Conservation (phyloP, 768 basidiomycete species). For the Amanita thiersii region DNA sequence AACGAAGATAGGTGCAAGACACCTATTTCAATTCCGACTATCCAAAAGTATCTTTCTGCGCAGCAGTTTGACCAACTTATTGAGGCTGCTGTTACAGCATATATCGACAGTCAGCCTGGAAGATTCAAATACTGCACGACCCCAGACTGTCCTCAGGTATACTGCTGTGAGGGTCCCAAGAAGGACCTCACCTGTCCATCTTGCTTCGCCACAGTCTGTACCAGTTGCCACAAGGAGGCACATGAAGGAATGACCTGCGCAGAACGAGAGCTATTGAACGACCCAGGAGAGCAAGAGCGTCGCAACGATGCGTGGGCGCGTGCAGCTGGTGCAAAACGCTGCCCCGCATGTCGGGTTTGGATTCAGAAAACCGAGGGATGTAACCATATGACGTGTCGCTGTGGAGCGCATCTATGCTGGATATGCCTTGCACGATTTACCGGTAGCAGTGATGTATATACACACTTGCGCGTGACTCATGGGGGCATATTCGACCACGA, state of each 20-base stretch:
- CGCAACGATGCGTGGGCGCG: conserved; percentile 31
- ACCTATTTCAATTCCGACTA: conserved; percentile 30
- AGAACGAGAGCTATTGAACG: conserved; percentile 21
- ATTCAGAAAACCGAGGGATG: conserved; percentile 47
- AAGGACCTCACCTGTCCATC: conserved; percentile 39
- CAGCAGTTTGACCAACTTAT: conserved; percentile 31
- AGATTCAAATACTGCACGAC: conserved; percentile 47
- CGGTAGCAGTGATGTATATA: conserved; percentile 13
- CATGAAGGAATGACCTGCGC: conserved; percentile 48
- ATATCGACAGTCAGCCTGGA: conserved; percentile 33
- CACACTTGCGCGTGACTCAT: conserved; percentile 23
- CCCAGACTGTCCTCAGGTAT: conserved; percentile 46
- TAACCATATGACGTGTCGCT: conserved; percentile 46
- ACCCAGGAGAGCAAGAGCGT: conserved; percentile 33
- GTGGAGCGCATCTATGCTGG: conserved; percentile 50
- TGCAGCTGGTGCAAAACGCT: conserved; percentile 31
- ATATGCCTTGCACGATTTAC: conserved; percentile 37
- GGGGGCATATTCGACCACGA: neutral
- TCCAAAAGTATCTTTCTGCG: conserved; percentile 29
- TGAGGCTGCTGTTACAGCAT: conserved; percentile 33
- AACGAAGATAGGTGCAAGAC: neutral
- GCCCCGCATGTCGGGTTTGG: conserved; percentile 34
- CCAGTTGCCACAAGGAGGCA: conserved; percentile 37
- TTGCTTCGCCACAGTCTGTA: conserved; percentile 41
- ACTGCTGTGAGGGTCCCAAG: conserved; percentile 16